Evolutionary conservation across 352 stramenopile genomes (phyloP).

Genomic region (Achlya hypogyna): DNA sequence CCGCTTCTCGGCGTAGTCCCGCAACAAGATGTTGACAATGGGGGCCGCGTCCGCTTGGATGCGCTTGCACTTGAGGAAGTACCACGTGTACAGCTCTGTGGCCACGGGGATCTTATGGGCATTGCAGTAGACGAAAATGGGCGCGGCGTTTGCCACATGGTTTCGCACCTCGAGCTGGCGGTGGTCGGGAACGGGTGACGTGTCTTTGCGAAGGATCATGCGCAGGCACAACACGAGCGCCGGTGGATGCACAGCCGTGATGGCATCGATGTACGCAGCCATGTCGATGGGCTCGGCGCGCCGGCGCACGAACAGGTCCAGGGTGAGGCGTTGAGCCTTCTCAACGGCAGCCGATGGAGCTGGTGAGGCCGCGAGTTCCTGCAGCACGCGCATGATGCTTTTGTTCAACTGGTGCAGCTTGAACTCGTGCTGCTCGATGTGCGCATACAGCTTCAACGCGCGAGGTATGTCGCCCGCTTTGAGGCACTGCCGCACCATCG

Average conservation of each 20-base stretch:
- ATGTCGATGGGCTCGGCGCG: neutral
- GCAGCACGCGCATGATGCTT: neutral
- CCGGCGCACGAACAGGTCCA: neutral
- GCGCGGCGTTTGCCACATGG: neutral
- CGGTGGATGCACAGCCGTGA: neutral
- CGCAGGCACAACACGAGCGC: neutral
- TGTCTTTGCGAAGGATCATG: slow-evolving; percentile 1
- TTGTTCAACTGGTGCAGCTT: slow-evolving; percentile 1
- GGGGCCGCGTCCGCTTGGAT: neutral
- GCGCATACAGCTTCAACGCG: neutral
- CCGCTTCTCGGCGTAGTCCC: neutral
- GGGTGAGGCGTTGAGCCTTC: neutral
- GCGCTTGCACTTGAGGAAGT: slow-evolving; percentile 4
- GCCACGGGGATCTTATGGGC: neutral
- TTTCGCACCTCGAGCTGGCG: neutral
- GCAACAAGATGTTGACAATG: neutral
- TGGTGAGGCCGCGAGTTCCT: neutral
- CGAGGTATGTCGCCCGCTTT: neutral
- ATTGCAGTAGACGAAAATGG: neutral
- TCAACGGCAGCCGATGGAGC: neutral
- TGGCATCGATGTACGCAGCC: neutral
- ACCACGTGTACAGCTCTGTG: neutral
- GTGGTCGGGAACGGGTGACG: neutral
- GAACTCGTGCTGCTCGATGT: neutral
- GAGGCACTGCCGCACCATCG: neutral